Evolutionary conservation across 345 rosid species (phyloP), one percentile per base, ranked within the genome.

Genomic region (Populus tremula): DNA sequence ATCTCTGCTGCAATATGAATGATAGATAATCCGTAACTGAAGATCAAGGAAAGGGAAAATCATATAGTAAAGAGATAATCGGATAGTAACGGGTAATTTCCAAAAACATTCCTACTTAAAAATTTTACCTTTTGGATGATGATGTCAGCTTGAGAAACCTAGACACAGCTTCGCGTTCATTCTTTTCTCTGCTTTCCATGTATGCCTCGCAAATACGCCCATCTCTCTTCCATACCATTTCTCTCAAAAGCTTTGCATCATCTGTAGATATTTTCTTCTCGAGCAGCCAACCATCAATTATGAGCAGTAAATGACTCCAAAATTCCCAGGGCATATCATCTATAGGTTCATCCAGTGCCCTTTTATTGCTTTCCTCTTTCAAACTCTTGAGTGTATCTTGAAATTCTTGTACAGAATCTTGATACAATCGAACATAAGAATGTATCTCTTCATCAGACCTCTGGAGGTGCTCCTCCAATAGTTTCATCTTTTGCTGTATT

Each of bases 1-100:
- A 95, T 90, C 86, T 93, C 99, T 72, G 96, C 99, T 67, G 97
- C 99, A 72, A 95, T 90, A 82, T 93, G 97, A 81, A 95, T 82
- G 78, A 95, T 83, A 84, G 90, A 81, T 88, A 93, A 87, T 87
- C 96, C 94, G 82, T 91, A 76, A 87, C 99, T 95, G 90, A 86
- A 88, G 81, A 86, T 69, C 78, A 91, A 84, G 49, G 35, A 71
- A 86, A 84, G 71, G 62, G 68, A 83, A 56, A 76, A 78, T 84
- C 80, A 86, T 61, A 59, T 20, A 80, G 71, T 53, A 39, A 64
- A 41, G 45, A 10, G 45, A 41, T 41, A 81, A 78, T 84, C 80
- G 85, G 64, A 59, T n/a, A 83, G 71, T 53, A 39, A 61, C 21
- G 73, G 73, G 45, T 25, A 68, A 7, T 49, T 64, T 4, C 45